Percentiles rank a stretch among this genome's conserved stretches.
Conservation (phyloP, 345 rosid species). For the Eucalyptus pauciflora region DNA sequence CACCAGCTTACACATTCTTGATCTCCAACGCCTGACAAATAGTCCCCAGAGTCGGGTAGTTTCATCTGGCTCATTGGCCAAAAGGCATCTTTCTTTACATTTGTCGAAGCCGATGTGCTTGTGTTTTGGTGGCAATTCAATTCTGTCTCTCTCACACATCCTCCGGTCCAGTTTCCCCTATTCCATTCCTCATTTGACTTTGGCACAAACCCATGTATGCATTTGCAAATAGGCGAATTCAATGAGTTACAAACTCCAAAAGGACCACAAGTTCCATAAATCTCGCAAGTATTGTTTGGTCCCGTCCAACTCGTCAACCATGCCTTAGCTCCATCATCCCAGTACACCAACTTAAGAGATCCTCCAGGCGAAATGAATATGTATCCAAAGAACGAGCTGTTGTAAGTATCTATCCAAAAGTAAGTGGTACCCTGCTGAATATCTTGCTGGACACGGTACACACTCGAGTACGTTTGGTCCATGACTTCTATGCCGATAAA, state of each 20-base stretch:
- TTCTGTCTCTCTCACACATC: slow-evolving; percentile 4
- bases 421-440: not conserved
- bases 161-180: slow-evolving; percentile 1
- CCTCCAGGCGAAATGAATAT: slow-evolving; percentile 1
- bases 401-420: not conserved
- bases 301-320: not conserved
- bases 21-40: not conserved
- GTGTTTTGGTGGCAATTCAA: not conserved
- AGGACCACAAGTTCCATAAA: slow-evolving; percentile 11
- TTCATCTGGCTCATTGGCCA: not conserved
- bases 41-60: not conserved
- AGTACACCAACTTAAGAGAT: not conserved
- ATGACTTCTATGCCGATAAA: not conserved
- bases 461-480: not conserved
- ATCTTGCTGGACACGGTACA: not conserved
- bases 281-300: slow-evolving; percentile 7
- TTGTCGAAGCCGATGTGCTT: not conserved
- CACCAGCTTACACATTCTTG: slow-evolving; percentile 7
- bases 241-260: slow-evolving; percentile 7
- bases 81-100: not conserved
- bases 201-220: slow-evolving; percentile 22
- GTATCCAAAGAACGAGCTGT: not conserved
- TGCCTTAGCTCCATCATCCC: not conserved
- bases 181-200: not conserved
- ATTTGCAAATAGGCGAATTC: not conserved